These are phyloP conservation scores for Acanthamoeba rhysodes DNA, from an alignment of 208 protist genomes.

Conservation along the genomic window DNA sequence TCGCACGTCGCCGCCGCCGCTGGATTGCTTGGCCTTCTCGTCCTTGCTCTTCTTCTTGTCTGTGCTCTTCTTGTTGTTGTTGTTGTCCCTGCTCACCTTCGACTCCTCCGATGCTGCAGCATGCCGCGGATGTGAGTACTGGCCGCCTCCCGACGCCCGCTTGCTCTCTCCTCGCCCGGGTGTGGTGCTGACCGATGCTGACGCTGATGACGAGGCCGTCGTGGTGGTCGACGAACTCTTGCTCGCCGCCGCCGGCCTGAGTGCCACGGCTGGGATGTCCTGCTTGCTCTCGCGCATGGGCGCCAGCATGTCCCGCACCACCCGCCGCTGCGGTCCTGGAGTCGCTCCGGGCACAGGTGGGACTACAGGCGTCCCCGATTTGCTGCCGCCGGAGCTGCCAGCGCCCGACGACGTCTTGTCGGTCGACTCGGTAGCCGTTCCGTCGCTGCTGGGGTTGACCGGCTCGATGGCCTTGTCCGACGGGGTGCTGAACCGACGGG, in stretches of 20 bases:
- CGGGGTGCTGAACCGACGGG: not conserved
- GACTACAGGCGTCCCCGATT: not conserved
- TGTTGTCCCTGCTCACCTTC: too few species aligned
- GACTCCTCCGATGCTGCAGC: too few species aligned
- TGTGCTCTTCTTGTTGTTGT: too few species aligned
- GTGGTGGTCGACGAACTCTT: too few species aligned
- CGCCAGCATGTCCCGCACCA: slow-evolving; percentile 31
- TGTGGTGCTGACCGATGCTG: too few species aligned
- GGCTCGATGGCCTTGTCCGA: not conserved
- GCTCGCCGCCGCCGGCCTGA: not conserved
- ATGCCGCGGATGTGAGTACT: too few species aligned
- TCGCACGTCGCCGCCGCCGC: too few species aligned
- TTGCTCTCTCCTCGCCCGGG: too few species aligned
- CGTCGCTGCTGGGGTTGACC: not conserved
- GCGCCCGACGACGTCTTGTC: too few species aligned
- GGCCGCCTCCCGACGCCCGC: too few species aligned
- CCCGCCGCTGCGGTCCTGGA: not conserved
- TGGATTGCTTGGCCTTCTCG: not conserved
- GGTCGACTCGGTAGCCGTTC: too few species aligned
- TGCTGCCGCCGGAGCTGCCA: not conserved
- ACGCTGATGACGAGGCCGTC: not conserved
- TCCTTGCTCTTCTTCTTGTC: too few species aligned
- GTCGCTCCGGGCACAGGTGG: not conserved
- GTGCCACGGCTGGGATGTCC: not conserved
- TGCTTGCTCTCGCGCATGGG: slow-evolving; percentile 17